Evolutionary conservation across 768 basidiomycete species (phyloP), one percentile per base, ranked within the genome.

Genomic region (Termitomyces sp.): DNA sequence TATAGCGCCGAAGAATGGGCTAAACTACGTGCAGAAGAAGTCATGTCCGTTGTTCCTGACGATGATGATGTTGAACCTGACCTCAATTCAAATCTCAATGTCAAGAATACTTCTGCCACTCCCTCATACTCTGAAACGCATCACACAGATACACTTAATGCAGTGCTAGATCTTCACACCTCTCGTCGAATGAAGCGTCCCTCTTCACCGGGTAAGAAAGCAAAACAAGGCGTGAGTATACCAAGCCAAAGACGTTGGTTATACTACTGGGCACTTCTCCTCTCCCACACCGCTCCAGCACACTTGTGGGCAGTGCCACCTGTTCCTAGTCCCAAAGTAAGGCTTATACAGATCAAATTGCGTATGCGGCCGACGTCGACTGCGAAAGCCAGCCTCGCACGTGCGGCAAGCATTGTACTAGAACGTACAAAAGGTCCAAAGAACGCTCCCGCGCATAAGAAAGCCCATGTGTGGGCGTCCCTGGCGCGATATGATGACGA

Each of bases 181-280:
- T 76, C 84, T 0, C 79, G 81, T 42, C 80, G 87, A 16, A 92
- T 91, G 88, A 89, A 85, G 59, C 62, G 61, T 52, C 66, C 70
- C 47, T 72, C 70, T 22, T 57, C 68, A 7, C 61, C 65, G 41
- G 66, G 64, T 44, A 69, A 70, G 63, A 76, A 72, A 59, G 56
- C 61, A 61, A 78, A 75, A 67, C 85, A 81, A 63, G 88, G 88
- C 12, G 87, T 92, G 45, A 89, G 86, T 61, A 93, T 93, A 63
- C 88, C 91, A 0, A 89, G 87, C 58, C 92, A 93, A 69, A 80
- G 85, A 2, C 84, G 92, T 20, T 93, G 86, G 78, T 73, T 95
- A 5, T 79, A 83, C 63, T 94, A 93, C 67, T 94, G 88, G 88
- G 82, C 85, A 0, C 75, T 85, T 12, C 67, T 87, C n/a, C 76